phyloP scores from a whole-genome alignment of 176 grass and related monocot species.

The Phoenix dactylifera region DNA sequence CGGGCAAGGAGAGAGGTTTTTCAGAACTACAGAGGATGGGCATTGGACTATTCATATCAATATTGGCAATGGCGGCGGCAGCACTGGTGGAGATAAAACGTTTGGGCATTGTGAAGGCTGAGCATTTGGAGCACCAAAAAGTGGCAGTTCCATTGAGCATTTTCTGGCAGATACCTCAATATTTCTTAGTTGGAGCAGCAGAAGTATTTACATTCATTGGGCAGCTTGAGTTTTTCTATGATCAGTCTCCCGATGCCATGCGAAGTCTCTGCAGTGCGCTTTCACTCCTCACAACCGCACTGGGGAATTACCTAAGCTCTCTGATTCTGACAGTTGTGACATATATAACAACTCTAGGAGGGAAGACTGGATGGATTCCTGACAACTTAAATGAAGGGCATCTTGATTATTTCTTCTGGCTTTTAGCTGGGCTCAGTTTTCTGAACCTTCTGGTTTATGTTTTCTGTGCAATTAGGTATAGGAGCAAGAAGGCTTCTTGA shows the following conservation, averaged over 20 bases:
- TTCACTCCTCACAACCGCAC: constrained; percentile 45
- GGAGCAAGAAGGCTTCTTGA: constrained; percentile 56
- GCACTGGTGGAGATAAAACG: constrained; percentile 61
- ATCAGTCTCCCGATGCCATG: constrained; percentile 73
- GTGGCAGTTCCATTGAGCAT: constrained; percentile 60
- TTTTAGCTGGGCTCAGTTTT: constrained; percentile 59
- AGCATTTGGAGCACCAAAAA: constrained; percentile 45
- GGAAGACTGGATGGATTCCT: constrained; percentile 68
- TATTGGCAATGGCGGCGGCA: constrained; percentile 56
- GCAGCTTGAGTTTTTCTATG: constrained; percentile 70
- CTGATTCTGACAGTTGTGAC: constrained; percentile 54
- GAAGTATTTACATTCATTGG: constrained; percentile 80
- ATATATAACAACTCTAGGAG: constrained; percentile 49
- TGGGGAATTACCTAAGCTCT: constrained; percentile 72
- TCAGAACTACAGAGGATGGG: constrained; percentile 72
- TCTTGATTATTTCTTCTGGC: constrained; percentile 87
- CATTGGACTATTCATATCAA: constrained; percentile 69
- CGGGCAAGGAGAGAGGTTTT: constrained; percentile 63
- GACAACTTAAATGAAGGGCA: constrained; percentile 84
- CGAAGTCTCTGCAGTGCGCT: constrained; percentile 68
- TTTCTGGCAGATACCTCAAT: constrained; percentile 85
- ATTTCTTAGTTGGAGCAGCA: constrained; percentile 54
- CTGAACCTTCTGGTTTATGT: constrained; percentile 57
- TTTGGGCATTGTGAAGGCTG: constrained; percentile 42
- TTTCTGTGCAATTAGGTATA: constrained; percentile 53